Evolutionary conservation across 345 rosid species (phyloP), one percentile per base, ranked within the genome.

Genomic region (Nephelium lappaceum): DNA sequence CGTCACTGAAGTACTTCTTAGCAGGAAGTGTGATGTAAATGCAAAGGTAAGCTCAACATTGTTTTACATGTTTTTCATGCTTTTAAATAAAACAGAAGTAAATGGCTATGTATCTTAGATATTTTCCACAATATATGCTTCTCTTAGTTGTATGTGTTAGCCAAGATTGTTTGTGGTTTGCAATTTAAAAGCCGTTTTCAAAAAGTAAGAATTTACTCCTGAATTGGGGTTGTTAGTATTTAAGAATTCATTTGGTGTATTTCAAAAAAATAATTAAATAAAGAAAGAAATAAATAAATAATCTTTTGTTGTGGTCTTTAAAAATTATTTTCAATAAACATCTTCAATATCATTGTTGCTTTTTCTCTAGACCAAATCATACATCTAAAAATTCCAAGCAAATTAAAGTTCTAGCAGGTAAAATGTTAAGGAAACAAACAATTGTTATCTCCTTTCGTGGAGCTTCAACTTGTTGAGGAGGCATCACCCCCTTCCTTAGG

Each of bases 1-100:
- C 60, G 82, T 91, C 41, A 83, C 83, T 6, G 88, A 96, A 81
- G 75, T 78, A 57, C 93, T 94, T 76, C 77, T 94, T 53, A 84
- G 86, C 73, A 90, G 73, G 78, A 88, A 91, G 5, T 45, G 11
- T 45, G 51, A 45, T 3, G 51, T 45, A 45, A 45, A 53, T 82
- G 92, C 95, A 7, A 89, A 92, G 97, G 99, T 91, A 80, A 78
- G 55, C 38, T 49, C 8, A 7, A 49, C 58, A n/a, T 15, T 36
- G 3, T 68, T 24, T 51, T 43, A 64, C 10, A 27, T 25, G 8
- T 41, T 24, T 63, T 49, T 4, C 25, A 18, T 31, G 77, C 47
- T 51, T 49, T 45, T 10, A 41, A 16, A 62, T 42, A 4, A 42
- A 65, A 65, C 25, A 49, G 45, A 15, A 60, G 21, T 16, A 12